Evolutionary conservation across 306 rosid genomes (phyloP).

Genomic region (Gastrolobium villosum): DNA sequence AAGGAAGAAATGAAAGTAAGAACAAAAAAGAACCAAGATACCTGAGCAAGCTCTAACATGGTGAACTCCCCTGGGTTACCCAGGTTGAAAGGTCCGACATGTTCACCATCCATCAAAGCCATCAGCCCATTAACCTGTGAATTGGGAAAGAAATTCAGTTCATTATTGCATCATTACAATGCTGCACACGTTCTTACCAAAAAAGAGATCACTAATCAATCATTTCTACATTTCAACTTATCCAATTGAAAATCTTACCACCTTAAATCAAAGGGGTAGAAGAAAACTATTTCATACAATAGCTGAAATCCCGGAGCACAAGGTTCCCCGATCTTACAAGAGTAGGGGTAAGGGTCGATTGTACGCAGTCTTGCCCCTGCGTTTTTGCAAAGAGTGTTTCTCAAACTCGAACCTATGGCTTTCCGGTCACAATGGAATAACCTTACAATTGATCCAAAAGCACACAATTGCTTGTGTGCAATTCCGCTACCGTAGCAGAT

Average conservation of each 20-base stretch:
- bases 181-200: constrained; percentile 27
- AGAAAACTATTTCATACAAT: constrained; percentile 4
- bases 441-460: too few species aligned
- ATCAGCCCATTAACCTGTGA: constrained; percentile 86
- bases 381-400: too few species aligned
- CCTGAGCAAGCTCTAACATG: constrained; percentile 97
- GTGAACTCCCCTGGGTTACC: constrained; percentile 99
- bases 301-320: not conserved
- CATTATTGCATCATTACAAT: constrained; percentile 27
- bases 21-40: constrained; percentile 46
- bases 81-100: constrained; percentile 93
- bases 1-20: constrained; percentile 30
- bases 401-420: too few species aligned
- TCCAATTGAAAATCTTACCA: constrained; percentile 1
- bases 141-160: constrained; percentile 39
- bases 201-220: not conserved
- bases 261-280: not conserved
- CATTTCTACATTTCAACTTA: constrained; percentile 21
- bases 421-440: too few species aligned
- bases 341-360: too few species aligned
- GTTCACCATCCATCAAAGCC: constrained; percentile 94
- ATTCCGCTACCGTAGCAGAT: too few species aligned
- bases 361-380: too few species aligned
- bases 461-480: too few species aligned
- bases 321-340: too few species aligned